Conservation (phyloP, 208 protist genomes). For the Trypanosoma vivax region DNA sequence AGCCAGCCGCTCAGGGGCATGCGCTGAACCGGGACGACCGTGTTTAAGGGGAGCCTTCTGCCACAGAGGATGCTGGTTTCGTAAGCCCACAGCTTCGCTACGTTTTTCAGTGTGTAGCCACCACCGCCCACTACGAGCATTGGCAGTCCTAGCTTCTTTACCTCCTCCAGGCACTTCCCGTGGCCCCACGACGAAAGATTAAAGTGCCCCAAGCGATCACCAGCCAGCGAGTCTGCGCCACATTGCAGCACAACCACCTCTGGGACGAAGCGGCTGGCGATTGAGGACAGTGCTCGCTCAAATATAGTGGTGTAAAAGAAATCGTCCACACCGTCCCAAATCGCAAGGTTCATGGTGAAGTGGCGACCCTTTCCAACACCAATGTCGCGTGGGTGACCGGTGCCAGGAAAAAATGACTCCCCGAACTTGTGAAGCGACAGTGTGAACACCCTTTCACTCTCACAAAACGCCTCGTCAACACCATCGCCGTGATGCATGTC, state of each 20-base stretch:
- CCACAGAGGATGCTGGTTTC: slow-evolving; percentile 84
- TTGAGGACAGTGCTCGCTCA: slow-evolving; percentile 49
- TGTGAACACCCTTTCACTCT: slow-evolving; percentile 98
- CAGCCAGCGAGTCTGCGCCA: slow-evolving; percentile 97
- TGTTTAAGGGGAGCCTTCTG: slow-evolving; percentile 54
- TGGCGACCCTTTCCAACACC: slow-evolving; percentile 69
- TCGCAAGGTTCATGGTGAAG: slow-evolving; percentile 85
- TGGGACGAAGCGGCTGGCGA: slow-evolving; percentile 68
- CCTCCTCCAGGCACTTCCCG: slow-evolving; percentile 92
- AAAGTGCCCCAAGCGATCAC: slow-evolving; percentile 94
- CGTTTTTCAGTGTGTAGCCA: slow-evolving; percentile 99
- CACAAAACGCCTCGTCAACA: slow-evolving; percentile 99
- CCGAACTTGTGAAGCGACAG: slow-evolving; percentile 99
- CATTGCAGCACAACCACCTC: slow-evolving; percentile 98
- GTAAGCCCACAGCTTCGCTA: slow-evolving; percentile 98
- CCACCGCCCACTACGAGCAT: slow-evolving; percentile 97
- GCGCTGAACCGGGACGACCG: slow-evolving; percentile 43
- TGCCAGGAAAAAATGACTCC: slow-evolving; percentile 98
- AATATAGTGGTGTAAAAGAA: slow-evolving; percentile 86
- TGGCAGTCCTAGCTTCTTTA: slow-evolving; percentile 93
- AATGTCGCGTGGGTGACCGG: slow-evolving; percentile 87
- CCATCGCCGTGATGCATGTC: slow-evolving; percentile 99
- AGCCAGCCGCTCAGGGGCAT: slow-evolving; percentile 82
- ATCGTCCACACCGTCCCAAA: slow-evolving; percentile 89
- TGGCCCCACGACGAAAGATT: slow-evolving; percentile 93